Conservation (phyloP, 2,329 filamentous ascomycete species). For the Hypoxylon sp. region DNA sequence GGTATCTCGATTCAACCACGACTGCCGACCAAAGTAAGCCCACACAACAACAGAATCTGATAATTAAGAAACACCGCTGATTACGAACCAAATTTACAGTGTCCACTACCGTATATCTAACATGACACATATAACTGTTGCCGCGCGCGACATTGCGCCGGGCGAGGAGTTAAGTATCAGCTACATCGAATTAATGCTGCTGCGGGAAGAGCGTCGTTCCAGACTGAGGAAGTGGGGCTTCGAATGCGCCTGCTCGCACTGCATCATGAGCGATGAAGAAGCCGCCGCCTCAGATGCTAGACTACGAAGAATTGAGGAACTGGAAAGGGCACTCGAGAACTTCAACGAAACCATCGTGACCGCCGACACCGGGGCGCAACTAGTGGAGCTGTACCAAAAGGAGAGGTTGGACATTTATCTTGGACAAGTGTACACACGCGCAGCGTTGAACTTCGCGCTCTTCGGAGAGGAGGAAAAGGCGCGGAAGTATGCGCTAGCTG, state of each 20-base stretch:
- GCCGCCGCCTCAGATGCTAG: slow-evolving; percentile 67
- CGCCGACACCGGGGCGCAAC: slow-evolving; percentile 64
- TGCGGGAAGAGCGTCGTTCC: slow-evolving; percentile 49
- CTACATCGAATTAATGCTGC: slow-evolving; percentile 53
- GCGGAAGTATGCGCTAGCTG: slow-evolving; percentile 51
- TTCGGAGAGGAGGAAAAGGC: slow-evolving; percentile 54
- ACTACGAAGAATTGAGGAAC: slow-evolving; percentile 74
- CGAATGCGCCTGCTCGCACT: slow-evolving; percentile 54
- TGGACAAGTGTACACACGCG: slow-evolving; percentile 54
- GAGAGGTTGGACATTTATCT: slow-evolving; percentile 54
- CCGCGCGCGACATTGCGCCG: slow-evolving; percentile 54
- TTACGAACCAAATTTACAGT: slow-evolving; percentile 35
- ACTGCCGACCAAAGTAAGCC: slow-evolving; percentile 58
- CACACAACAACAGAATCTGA: neutral
- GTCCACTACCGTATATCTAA: slow-evolving; percentile 54
- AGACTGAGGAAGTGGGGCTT: slow-evolving; percentile 55
- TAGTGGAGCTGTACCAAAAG: slow-evolving; percentile 55
- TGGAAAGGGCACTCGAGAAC: slow-evolving; percentile 73
- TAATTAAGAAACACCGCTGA: neutral
- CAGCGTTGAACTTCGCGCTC: slow-evolving; percentile 57
- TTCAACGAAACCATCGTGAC: slow-evolving; percentile 68
- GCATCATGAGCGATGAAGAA: slow-evolving; percentile 42
- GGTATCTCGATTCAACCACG: slow-evolving; percentile 56
- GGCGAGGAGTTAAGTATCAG: slow-evolving; percentile 57
- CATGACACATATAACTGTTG: slow-evolving; percentile 55